A percentile compares a stretch with the other conserved stretches of the same genome.
phyloP scores from a whole-genome alignment of 2,329 filamentous ascomycete species.

The Pseudocercospora macadamiae region DNA sequence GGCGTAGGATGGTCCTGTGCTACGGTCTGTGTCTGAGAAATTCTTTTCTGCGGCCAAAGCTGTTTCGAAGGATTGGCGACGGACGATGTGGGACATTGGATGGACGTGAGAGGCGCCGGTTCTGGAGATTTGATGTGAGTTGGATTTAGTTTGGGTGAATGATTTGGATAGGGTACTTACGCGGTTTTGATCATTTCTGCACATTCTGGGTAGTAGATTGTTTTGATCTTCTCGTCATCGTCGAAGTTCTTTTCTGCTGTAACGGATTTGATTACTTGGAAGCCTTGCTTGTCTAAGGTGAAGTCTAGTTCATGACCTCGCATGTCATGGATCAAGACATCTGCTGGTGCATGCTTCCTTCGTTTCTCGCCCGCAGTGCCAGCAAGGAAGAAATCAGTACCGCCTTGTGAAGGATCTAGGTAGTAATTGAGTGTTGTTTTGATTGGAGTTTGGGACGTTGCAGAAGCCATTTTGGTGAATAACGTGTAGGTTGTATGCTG shows the following conservation, averaged over 20 bases:
- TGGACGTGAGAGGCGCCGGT: neutral
- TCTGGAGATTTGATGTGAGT: neutral
- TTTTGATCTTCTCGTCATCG: slow-evolving; percentile 5
- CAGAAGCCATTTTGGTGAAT: too few relatives aligned
- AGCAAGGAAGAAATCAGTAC: too few relatives aligned
- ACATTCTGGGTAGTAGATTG: slow-evolving; percentile 8
- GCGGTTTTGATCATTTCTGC: slow-evolving; percentile 10
- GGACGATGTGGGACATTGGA: slow-evolving; percentile 6
- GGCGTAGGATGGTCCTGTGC: neutral
- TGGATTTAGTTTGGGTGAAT: neutral
- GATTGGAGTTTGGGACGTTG: too few relatives aligned
- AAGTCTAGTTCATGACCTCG: slow-evolving; percentile 6
- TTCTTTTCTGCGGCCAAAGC: neutral
- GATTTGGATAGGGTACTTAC: neutral
- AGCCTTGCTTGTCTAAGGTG: slow-evolving; percentile 14
- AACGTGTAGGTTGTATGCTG: too few relatives aligned
- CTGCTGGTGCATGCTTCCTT: neutral
- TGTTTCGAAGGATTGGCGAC: neutral
- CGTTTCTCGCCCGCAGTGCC: neutral
- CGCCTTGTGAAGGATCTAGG: too few relatives aligned
- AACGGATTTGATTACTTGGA: slow-evolving; percentile 6
- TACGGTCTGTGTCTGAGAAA: neutral
- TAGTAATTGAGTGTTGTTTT: too few relatives aligned
- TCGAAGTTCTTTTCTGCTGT: slow-evolving; percentile 6
- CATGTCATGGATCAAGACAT: neutral